Conservation (phyloP, 768 basidiomycete species). For the Termitomyces sp. region DNA sequence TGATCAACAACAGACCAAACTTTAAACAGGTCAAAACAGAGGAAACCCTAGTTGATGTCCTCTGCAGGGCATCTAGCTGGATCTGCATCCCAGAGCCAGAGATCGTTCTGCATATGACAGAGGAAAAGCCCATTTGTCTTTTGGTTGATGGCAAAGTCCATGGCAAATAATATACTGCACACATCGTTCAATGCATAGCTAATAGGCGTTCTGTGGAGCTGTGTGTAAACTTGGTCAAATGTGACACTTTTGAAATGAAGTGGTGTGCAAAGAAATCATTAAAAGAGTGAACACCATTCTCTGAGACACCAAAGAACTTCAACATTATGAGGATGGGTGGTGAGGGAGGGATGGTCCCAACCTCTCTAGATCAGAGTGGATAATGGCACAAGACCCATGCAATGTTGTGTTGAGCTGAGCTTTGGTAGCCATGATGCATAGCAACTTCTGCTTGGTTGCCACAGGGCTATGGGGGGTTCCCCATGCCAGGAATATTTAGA, state of each 20-base stretch:
- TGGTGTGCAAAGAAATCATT: conserved; percentile 13
- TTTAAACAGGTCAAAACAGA: conserved; percentile 9
- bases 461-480: conserved; percentile 1
- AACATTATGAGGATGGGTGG: conserved; percentile 34
- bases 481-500: conserved; percentile 27
- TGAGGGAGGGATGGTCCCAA: conserved; percentile 39
- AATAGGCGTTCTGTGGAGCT: not conserved
- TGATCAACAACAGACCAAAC: conserved; percentile 19
- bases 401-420: conserved; percentile 33
- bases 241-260: too few species aligned
- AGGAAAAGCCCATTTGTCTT: conserved; percentile 36
- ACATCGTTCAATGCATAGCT: conserved; percentile 22
- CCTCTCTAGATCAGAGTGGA: conserved; percentile 40
- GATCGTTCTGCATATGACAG: conserved; percentile 42
- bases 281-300: conserved; percentile 30
- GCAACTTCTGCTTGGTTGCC: conserved; percentile 34
- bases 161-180: conserved; percentile 40
- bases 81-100: conserved; percentile 39
- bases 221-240: conserved; percentile 1
- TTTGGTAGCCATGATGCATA: conserved; percentile 38
- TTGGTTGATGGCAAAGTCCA: conserved; percentile 48
- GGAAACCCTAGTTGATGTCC: conserved; percentile 18
- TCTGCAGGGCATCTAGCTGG: conserved; percentile 22
- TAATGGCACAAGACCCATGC: conserved; percentile 29
- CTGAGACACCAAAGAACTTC: conserved; percentile 34